These are phyloP conservation scores for Prillingera fragicola DNA, from an alignment of 1,284 basidiomycete species.

Conservation along the genomic window DNA sequence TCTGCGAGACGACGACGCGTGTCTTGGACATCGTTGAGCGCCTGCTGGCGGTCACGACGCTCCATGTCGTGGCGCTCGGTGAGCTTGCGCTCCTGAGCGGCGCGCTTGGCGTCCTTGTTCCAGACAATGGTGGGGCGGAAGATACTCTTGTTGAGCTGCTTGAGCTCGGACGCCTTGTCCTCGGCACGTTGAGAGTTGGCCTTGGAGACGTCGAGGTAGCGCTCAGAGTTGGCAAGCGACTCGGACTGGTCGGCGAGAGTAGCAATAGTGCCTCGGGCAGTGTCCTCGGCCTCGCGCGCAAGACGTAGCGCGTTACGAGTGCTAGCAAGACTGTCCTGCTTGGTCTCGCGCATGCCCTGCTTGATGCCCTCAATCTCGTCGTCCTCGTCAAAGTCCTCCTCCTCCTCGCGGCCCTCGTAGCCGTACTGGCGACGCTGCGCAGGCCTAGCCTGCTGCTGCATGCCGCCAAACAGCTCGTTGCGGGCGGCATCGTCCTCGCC, in stretches of 20 bases:
- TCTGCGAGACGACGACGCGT: slow-evolving; percentile 68
- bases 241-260: slow-evolving; percentile 88
- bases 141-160: slow-evolving; percentile 71
- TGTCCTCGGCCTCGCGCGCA: slow-evolving; percentile 93
- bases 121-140: slow-evolving; percentile 86
- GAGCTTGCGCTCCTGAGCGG: slow-evolving; percentile 83
- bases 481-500: slow-evolving; percentile 56
- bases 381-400: slow-evolving; percentile 70
- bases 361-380: slow-evolving; percentile 97
- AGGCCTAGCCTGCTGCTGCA: slow-evolving; percentile 39
- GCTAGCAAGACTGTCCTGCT: slow-evolving; percentile 87
- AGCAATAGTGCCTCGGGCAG: slow-evolving; percentile 75
- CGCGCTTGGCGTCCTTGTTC: slow-evolving; percentile 86
- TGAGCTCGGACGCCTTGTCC: slow-evolving; percentile 90
- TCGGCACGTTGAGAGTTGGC: slow-evolving; percentile 81
- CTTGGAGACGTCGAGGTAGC: slow-evolving; percentile 90
- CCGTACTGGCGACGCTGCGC: slow-evolving; percentile 48
- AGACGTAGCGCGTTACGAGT: slow-evolving; percentile 89
- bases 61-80: slow-evolving; percentile 85
- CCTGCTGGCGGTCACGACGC: slow-evolving; percentile 73
- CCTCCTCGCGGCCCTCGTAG: slow-evolving; percentile 43
- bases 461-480: slow-evolving; percentile 52
- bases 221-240: slow-evolving; percentile 85
- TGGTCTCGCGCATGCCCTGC: slow-evolving; percentile 79
- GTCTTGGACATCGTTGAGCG: slow-evolving; percentile 77